Conservation (phyloP, 192 early-diverging fungal genomes). For the Anaeromyces robustus region DNA sequence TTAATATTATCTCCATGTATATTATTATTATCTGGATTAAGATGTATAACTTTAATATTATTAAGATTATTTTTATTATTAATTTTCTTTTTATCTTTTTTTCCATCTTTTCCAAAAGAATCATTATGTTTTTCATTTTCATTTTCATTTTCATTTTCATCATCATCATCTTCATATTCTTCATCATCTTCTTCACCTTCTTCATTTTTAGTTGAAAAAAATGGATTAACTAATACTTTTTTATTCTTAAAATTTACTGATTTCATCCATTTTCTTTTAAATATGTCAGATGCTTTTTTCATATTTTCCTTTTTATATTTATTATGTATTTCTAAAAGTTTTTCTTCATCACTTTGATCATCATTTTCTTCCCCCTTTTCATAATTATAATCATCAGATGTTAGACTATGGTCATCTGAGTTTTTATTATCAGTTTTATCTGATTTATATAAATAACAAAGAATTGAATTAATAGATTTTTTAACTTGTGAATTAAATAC, state of each 20-base stretch:
- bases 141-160: background rate
- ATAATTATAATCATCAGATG: background rate
- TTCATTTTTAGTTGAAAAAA: background rate
- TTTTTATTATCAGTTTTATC: background rate
- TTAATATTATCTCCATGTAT: no score
- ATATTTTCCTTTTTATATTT: background rate
- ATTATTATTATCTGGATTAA: no score
- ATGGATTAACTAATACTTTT: background rate
- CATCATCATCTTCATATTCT: no score
- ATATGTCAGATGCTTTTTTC: background rate
- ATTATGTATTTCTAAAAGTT: background rate
- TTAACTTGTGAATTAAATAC: background rate
- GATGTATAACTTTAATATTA: no score
- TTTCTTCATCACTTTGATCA: background rate
- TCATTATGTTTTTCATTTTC: no score
- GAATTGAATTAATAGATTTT: background rate
- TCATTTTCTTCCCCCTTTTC: background rate
- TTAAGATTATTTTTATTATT: no score
- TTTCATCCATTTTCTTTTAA: background rate
- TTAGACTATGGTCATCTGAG: background rate
- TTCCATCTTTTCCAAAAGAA: no score
- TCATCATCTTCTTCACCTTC: no score
- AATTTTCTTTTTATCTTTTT: no score
- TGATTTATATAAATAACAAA: background rate
- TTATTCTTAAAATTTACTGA: background rate